Evolutionary conservation across 352 stramenopile species (phyloP), one percentile per base, ranked within the genome.

Genomic region (Phytopythium kandeliae): DNA sequence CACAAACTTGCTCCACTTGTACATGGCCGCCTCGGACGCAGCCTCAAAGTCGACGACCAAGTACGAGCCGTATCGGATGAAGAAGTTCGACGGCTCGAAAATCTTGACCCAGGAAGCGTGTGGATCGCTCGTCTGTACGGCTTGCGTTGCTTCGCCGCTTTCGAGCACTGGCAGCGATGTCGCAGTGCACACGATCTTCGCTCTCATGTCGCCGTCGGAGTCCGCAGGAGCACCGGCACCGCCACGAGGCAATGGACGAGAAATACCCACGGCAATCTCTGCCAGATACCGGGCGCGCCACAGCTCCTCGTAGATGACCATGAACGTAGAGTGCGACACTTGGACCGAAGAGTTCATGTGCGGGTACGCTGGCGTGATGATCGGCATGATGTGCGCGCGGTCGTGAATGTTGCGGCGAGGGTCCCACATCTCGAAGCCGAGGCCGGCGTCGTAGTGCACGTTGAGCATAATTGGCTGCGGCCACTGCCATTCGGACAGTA

Each of bases 301-400:
- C 5, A 97, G 66, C 64, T 98, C 95, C 48, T 96, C 81, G 46
- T 95, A 89, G 36, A 98, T 97, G 13, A 96, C 76, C 36, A 89
- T 83, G 30, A 97, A 88, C 41, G 97, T 97, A 19, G 91, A 85
- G 41, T 92, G 67, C 5, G 86, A 96, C 19, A 99, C 94, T 68
- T 98, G 98, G 37, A 98, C 97, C 0, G 95, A 89, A 34, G 95
- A 98, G 66, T 99, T 99, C 96, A 98, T 98, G 46, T 92, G 88
- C 4, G 96, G 97, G 67, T 98, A 99, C 52, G 92, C 93, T 1
- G 97, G 97, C 4, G 97, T 99, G 57, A 99, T 97, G 51, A 99
- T 97, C 17, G 96, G 96, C 95, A 99, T 99, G 28, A 98, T 81
- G 58, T 99, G 93, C 10, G 76, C 85, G 10, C 83, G 75, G 74